Evolutionary conservation across 129 eudicot species (phyloP).

Genomic region (Calendula officinalis): DNA sequence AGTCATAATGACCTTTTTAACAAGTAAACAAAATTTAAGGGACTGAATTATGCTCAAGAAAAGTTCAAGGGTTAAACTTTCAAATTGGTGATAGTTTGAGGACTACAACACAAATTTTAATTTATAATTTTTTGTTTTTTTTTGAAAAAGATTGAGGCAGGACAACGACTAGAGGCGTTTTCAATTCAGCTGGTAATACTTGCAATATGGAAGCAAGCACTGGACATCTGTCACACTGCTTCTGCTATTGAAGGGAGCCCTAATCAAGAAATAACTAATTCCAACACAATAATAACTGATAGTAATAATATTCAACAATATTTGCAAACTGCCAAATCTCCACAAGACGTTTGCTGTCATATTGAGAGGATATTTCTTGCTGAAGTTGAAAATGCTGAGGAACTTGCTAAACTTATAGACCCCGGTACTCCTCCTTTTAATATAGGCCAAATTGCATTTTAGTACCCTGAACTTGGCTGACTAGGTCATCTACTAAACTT

Average conservation of each 20-base stretch:
- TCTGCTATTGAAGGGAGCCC: constrained; percentile 80
- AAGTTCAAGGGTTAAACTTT: too few species aligned
- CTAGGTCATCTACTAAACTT: too few species aligned
- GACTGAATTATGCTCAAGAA: too few species aligned
- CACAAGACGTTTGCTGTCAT: constrained; percentile 50
- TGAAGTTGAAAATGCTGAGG: constrained; percentile 91
- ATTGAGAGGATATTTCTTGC: constrained; percentile 76
- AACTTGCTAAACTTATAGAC: constrained; percentile 66
- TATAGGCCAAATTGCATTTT: background rate
- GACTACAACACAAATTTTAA: background rate
- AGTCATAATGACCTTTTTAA: too few species aligned
- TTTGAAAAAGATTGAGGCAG: constrained; percentile 50
- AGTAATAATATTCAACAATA: constrained; percentile 41
- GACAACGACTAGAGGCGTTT: constrained; percentile 69
- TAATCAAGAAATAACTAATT: constrained; percentile 38
- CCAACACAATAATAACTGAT: constrained; percentile 26
- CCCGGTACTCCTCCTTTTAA: constrained; percentile 51
- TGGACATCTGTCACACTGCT: constrained; percentile 82
- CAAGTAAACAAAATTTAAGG: too few species aligned
- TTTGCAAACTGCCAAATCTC: constrained; percentile 44
- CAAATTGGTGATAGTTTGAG: too few species aligned
- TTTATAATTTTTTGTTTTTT: constrained; percentile 22
- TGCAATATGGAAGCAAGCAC: constrained; percentile 97
- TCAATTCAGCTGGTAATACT: constrained; percentile 91
- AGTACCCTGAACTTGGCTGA: too few species aligned